Percentiles rank a stretch among this genome's conserved stretches.
Evolutionary conservation across 768 basidiomycete species (phyloP).

Genomic region (Lactarius indigo): DNA sequence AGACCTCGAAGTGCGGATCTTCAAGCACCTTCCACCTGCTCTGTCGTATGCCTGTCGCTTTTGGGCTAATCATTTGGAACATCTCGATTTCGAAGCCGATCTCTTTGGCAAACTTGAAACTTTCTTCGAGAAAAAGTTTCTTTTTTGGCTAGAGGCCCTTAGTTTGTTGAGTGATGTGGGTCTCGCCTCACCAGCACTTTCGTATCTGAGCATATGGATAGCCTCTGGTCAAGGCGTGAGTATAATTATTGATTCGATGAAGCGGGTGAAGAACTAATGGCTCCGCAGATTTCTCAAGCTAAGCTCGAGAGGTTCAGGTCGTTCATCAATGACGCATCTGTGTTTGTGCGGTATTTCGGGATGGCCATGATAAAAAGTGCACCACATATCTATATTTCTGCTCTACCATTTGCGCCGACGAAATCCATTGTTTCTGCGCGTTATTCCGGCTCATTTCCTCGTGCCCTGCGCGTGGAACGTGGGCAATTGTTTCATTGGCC

Average conservation of each 20-base stretch:
- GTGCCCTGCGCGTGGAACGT: no score
- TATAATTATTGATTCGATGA: neutral
- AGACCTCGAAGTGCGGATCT: neutral
- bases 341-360: no score
- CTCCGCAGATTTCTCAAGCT: neutral
- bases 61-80: neutral
- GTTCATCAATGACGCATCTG: no score
- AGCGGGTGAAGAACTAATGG: neutral
- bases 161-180: neutral
- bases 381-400: no score
- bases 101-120: neutral
- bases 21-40: neutral
- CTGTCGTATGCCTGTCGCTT: neutral
- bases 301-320: no score
- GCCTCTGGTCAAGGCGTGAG: neutral
- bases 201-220: neutral
- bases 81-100: neutral
- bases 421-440: no score
- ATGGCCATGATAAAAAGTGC: no score
- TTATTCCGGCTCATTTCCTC: no score
- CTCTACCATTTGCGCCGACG: no score
- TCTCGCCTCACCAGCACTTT: neutral
- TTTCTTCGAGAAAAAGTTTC: neutral
- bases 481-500: no score
- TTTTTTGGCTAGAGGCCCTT: constrained; percentile 3